phyloP scores from a whole-genome alignment of 352 stramenopile genomes.

The Globisporangium ultimum region DNA sequence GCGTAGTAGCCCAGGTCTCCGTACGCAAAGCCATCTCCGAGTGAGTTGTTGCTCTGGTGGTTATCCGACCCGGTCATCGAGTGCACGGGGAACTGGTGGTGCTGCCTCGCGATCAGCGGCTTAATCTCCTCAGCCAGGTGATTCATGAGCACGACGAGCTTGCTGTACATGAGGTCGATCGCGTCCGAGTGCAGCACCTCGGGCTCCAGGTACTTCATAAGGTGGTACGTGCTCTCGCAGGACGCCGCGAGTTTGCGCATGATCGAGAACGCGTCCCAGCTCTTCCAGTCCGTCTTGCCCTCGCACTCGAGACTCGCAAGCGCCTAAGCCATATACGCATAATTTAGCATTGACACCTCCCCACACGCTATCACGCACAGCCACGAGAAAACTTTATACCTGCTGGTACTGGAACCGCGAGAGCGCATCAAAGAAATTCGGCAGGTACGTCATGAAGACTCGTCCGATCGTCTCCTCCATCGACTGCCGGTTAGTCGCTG shows the following conservation, averaged over 20 bases:
- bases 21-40: slow-evolving; percentile 36
- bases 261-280: slow-evolving; percentile 46
- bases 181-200: slow-evolving; percentile 46
- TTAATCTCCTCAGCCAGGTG: slow-evolving; percentile 54
- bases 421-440: slow-evolving; percentile 57
- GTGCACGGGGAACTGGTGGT: slow-evolving; percentile 23
- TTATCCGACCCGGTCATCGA: slow-evolving; percentile 10
- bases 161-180: slow-evolving; percentile 62
- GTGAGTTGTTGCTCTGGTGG: slow-evolving; percentile 6
- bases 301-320: slow-evolving; percentile 38
- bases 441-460: slow-evolving; percentile 50
- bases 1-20: slow-evolving; percentile 75
- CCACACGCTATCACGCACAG: neutral
- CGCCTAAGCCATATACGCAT: slow-evolving; percentile 22
- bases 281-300: slow-evolving; percentile 39
- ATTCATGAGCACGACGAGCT: slow-evolving; percentile 55
- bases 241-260: slow-evolving; percentile 59
- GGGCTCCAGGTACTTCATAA: slow-evolving; percentile 67
- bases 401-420: slow-evolving; percentile 65
- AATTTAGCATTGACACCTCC: neutral
- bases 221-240: slow-evolving; percentile 70
- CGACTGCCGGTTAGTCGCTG: slow-evolving; percentile 9
- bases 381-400: slow-evolving; percentile 11
- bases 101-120: slow-evolving; percentile 28
- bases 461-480: slow-evolving; percentile 45